Percentiles rank a stretch among this genome's conserved stretches.
phyloP scores from a whole-genome alignment of 768 basidiomycete genomes.

The Leccinellum rugosiceps region DNA sequence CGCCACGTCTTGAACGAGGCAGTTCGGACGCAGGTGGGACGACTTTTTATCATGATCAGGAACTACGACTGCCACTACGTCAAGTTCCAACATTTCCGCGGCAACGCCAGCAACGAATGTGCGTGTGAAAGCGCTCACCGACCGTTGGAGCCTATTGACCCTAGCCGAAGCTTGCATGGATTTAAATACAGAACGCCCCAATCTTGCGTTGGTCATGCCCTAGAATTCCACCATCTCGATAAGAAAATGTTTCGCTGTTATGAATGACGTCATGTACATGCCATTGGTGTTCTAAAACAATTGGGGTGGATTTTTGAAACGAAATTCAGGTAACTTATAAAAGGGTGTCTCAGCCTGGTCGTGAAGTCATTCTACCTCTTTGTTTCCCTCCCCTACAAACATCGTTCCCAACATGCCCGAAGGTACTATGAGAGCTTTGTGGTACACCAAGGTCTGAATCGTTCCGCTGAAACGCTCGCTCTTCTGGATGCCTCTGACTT shows the following conservation, averaged over 20 bases:
- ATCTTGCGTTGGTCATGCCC: background rate
- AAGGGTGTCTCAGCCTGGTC: slow-evolving; percentile 5
- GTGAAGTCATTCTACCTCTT: slow-evolving; percentile 7
- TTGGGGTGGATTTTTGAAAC: background rate
- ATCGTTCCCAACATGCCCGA: slow-evolving; percentile 41
- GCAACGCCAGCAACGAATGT: slow-evolving; percentile 74
- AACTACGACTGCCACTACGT: slow-evolving; percentile 88
- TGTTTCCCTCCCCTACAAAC: background rate
- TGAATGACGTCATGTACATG: slow-evolving; percentile 27
- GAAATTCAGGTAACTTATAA: slow-evolving; percentile 19
- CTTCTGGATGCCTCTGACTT: slow-evolving; percentile 7
- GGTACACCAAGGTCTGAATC: slow-evolving; percentile 57
- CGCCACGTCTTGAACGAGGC: slow-evolving; percentile 54
- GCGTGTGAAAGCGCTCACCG: background rate
- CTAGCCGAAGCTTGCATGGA: background rate
- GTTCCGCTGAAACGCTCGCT: slow-evolving; percentile 6
- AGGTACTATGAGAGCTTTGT: slow-evolving; percentile 73
- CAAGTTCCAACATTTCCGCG: slow-evolving; percentile 81
- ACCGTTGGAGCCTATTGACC: no score
- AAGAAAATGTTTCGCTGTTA: background rate
- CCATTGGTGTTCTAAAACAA: slow-evolving; percentile 17
- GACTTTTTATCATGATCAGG: no score
- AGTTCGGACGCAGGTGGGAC: no score
- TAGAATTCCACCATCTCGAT: background rate
- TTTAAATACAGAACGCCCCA: background rate